Percentiles rank a stretch among this genome's conserved stretches.
These are phyloP conservation scores for Wickerhamomyces mucosus DNA, from an alignment of 805 yeast species.

Conservation along the genomic window DNA sequence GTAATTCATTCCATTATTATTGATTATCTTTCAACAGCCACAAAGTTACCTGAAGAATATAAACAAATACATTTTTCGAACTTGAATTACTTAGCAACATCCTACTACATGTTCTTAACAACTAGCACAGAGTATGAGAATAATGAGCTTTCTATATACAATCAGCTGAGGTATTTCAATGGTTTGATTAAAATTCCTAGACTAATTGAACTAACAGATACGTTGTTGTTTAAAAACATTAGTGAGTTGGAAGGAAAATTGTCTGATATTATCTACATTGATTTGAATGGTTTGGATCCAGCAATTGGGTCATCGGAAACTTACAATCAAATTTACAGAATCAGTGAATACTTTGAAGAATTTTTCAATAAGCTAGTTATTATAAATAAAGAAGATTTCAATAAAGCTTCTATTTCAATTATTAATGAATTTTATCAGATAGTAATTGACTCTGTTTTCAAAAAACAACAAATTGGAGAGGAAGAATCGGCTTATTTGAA, in stretches of 20 bases:
- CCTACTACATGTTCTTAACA: conserved; percentile 13
- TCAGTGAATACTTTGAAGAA: conserved; percentile 6
- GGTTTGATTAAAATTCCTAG: conserved; percentile 3
- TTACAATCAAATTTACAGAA: conserved; percentile 6
- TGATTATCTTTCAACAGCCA: conserved; percentile 9
- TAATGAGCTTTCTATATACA: conserved; percentile 15
- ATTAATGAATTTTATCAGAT: conserved; percentile 13
- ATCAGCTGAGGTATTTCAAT: conserved; percentile 11
- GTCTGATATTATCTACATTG: neutral
- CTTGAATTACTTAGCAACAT: conserved; percentile 9
- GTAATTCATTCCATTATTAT: conserved; percentile 6
- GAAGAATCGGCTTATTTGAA: conserved; percentile 16
- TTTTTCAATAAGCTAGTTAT: conserved; percentile 4
- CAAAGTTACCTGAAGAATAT: conserved; percentile 5
- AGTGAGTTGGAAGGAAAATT: conserved; percentile 7
- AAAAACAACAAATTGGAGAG: conserved; percentile 14
- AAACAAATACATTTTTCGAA: conserved; percentile 9
- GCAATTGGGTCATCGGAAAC: conserved; percentile 8
- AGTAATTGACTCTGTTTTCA: conserved; percentile 11
- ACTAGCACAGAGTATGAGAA: too few species aligned
- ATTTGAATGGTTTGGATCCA: conserved; percentile 14
- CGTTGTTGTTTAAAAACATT: conserved; percentile 7
- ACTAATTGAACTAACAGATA: conserved; percentile 36
- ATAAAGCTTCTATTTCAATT: conserved; percentile 7
- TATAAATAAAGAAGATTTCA: conserved; percentile 3